phyloP scores from a whole-genome alignment of 1,139 yeast species.

The Kodamaea sp. region DNA sequence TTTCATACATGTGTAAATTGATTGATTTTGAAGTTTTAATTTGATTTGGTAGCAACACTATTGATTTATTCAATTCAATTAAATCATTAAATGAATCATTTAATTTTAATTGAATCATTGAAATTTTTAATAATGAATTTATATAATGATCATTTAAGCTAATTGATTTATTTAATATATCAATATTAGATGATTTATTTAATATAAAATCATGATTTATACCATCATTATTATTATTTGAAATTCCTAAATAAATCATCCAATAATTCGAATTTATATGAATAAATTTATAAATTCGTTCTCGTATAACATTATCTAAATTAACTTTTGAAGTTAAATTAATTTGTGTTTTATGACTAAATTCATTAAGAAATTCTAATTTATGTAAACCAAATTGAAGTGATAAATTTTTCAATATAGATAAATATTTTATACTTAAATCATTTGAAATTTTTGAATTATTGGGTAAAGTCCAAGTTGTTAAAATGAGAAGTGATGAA shows the following conservation, averaged over 20 bases:
- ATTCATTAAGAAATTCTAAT: constrained; percentile 41
- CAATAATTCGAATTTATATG: constrained; percentile 45
- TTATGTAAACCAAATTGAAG: constrained; percentile 46
- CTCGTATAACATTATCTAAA: constrained; percentile 37
- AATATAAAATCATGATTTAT: constrained; percentile 42
- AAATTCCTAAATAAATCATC: constrained; percentile 40
- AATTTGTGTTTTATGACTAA: constrained; percentile 42
- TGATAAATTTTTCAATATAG: constrained; percentile 40
- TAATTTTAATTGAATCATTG: constrained; percentile 41
- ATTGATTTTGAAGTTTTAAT: constrained; percentile 30
- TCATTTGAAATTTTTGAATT: constrained; percentile 33
- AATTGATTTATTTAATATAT: constrained; percentile 17
- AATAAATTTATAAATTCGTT: constrained; percentile 43
- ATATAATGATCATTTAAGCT: constrained; percentile 32
- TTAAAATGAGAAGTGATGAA: constrained; percentile 38
- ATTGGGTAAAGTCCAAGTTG: constrained; percentile 48
- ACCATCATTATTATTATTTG: constrained; percentile 39
- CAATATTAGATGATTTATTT: constrained; percentile 33
- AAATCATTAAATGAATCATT: constrained; percentile 39
- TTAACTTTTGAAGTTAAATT: constrained; percentile 32
- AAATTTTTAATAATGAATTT: constrained; percentile 38
- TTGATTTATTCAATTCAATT: constrained; percentile 18
- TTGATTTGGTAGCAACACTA: constrained; percentile 19
- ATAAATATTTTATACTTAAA: constrained; percentile 36
- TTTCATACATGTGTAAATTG: constrained; percentile 44